Base-by-base conservation (phyloP, 225 moss, liverwort and hornwort species). In the Pseudisothecium myosuroides region DNA sequence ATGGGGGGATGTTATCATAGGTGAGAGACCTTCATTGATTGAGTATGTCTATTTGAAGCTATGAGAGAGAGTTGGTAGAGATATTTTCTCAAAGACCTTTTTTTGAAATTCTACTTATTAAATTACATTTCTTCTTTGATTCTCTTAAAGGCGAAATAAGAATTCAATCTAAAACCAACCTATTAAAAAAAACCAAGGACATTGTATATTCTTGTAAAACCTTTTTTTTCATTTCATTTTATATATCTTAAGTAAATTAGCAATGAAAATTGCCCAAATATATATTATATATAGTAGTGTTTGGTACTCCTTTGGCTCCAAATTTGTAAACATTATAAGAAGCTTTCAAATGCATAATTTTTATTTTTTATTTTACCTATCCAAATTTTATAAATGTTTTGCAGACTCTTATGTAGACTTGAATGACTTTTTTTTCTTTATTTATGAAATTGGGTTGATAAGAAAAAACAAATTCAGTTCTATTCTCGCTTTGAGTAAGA, bases 171-270 rank as follows among this genome's bases (percentile, higher is more conserved):
- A n/a, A n/a, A n/a, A 5, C 24, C 24, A 24, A 39, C 39, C 41
- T 26, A 69, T 14, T 45, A 45, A 0, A n/a, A 21, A 71, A 24
- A 26, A 14, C 10, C 0, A 5, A 0, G 8, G 3, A 41, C 5
- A 26, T 14, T 26, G 2, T 26, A 8, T 14, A 41, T 41, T 24
- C 14, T 26, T 14, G 3, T 5, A 3, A 26, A 41, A 14, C 1
- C 0, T 0, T 41, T 41, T 39, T 71, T 24, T 39, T 8, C 2
- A 14, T 14, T 66, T 66, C 6, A 41, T 39, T 71, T 41, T 26
- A 41, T 41, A 9, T 41, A 71, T 41, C 9, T 27, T 8, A 26
- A 71, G 5, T 16, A 2, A 41, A 43, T 5, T 72, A 72, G 16
- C 1, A 72, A 72, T 43, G 72, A 43, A 72, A 43, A 43, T 1